phyloP scores from a whole-genome alignment of 2,329 filamentous ascomycete genomes.

The Microcyclospora tardicrescens region DNA sequence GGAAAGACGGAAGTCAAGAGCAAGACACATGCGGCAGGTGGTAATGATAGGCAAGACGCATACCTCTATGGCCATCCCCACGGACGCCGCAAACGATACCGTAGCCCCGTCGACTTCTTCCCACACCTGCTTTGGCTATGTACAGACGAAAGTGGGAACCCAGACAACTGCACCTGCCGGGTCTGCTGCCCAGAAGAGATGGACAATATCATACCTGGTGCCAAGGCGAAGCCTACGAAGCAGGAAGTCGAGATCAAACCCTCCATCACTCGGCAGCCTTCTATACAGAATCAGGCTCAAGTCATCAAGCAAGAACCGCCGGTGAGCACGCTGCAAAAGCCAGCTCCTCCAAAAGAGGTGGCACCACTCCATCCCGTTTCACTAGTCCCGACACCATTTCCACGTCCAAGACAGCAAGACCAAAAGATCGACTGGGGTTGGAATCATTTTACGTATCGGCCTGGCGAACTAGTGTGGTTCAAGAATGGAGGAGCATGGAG shows the following conservation, averaged over 20 bases:
- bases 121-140: constrained; percentile 46
- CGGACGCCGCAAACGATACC: constrained; percentile 43
- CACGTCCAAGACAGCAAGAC: constrained; percentile 30
- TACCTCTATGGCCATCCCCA: constrained; percentile 48
- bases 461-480: constrained; percentile 46
- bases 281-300: background rate
- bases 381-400: constrained; percentile 25
- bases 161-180: constrained; percentile 44
- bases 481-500: constrained; percentile 41
- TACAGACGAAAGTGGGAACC: constrained; percentile 40
- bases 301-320: constrained; percentile 6
- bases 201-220: constrained; percentile 26
- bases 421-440: constrained; percentile 38
- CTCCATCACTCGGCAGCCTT: background rate
- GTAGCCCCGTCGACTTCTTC: constrained; percentile 48
- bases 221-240: constrained; percentile 9
- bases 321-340: constrained; percentile 2
- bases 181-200: constrained; percentile 43
- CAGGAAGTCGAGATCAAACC: constrained; percentile 4
- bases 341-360: constrained; percentile 8
- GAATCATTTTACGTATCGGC: constrained; percentile 37
- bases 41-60: constrained; percentile 44
- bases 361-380: constrained; percentile 7
- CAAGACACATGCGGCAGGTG: constrained; percentile 37
- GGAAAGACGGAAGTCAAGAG: constrained; percentile 32